Conservation (phyloP, 768 basidiomycete genomes). For the Stropharia rugosoannulata region DNA sequence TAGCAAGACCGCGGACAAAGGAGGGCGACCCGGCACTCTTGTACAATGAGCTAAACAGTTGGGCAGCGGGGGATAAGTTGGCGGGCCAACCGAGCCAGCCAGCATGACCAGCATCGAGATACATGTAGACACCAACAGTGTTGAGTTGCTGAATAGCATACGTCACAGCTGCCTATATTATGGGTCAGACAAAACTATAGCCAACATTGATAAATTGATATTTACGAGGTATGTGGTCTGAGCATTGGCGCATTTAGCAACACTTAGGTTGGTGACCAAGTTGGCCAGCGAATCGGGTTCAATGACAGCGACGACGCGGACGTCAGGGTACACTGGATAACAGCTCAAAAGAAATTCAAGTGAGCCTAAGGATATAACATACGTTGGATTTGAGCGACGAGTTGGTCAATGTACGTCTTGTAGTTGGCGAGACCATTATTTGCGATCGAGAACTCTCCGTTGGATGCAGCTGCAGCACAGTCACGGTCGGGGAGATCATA, state of each 20-base stretch:
- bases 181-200: neutral
- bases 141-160: conserved; percentile 59
- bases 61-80: conserved; percentile 57
- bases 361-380: conserved; percentile 11
- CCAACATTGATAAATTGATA: neutral
- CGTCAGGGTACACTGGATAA: conserved; percentile 49
- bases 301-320: conserved; percentile 62
- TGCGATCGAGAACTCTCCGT: conserved; percentile 63
- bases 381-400: conserved; percentile 58
- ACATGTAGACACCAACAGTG: conserved; percentile 55
- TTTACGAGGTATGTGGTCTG: conserved; percentile 49
- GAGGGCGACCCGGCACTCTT: conserved; percentile 49
- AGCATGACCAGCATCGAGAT: conserved; percentile 63
- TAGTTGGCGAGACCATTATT: conserved; percentile 56
- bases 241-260: conserved; percentile 54
- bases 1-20: conserved; percentile 63
- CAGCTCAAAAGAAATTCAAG: neutral
- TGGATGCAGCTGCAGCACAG: conserved; percentile 63
- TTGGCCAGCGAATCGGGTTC: conserved; percentile 71
- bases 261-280: conserved; percentile 65
- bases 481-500: conserved; percentile 68
- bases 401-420: conserved; percentile 58
- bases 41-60: conserved; percentile 51
- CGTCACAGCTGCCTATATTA: conserved; percentile 40
- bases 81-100: conserved; percentile 73